Conservation (phyloP, 148 eudicot genomes). For the Suaeda aralocaspica region DNA sequence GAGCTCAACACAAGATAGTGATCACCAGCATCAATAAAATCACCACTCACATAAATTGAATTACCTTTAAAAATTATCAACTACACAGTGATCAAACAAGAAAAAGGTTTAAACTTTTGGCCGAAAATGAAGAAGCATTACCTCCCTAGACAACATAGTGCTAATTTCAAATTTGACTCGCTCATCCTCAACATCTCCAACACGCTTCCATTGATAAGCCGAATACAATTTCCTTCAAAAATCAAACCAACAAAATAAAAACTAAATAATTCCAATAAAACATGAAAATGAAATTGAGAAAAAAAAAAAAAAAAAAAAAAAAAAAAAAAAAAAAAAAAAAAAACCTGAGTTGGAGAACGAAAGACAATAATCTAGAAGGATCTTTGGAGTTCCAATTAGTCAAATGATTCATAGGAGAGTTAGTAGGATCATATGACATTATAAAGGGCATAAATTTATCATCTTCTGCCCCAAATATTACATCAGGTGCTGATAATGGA, state of each 20-base stretch:
- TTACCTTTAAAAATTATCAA: neutral
- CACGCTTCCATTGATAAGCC: constrained; percentile 65
- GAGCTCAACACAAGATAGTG: too few relatives aligned
- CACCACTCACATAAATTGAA: too few relatives aligned
- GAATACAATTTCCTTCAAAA: constrained; percentile 56
- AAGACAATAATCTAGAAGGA: constrained; percentile 58
- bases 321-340: neutral
- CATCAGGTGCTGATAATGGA: constrained; percentile 76
- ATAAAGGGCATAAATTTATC: constrained; percentile 52
- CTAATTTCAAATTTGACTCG: constrained; percentile 81
- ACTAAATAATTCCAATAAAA: neutral
- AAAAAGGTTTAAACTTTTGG: neutral
- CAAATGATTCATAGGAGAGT: constrained; percentile 39
- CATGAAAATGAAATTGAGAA: neutral
- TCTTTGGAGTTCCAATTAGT: constrained; percentile 70
- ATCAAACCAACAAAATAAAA: neutral
- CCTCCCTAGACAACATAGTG: constrained; percentile 80
- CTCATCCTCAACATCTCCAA: constrained; percentile 71
- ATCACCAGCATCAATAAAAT: too few relatives aligned
- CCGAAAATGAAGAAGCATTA: constrained; percentile 23
- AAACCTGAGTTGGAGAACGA: constrained; percentile 78
- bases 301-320: neutral
- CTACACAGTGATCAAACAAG: neutral
- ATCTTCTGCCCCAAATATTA: constrained; percentile 81
- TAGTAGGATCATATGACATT: constrained; percentile 28